A percentile compares a stretch with the other conserved stretches of the same genome.
Conservation (phyloP, 2,329 filamentous ascomycete species). For the Boeremia exigua region DNA sequence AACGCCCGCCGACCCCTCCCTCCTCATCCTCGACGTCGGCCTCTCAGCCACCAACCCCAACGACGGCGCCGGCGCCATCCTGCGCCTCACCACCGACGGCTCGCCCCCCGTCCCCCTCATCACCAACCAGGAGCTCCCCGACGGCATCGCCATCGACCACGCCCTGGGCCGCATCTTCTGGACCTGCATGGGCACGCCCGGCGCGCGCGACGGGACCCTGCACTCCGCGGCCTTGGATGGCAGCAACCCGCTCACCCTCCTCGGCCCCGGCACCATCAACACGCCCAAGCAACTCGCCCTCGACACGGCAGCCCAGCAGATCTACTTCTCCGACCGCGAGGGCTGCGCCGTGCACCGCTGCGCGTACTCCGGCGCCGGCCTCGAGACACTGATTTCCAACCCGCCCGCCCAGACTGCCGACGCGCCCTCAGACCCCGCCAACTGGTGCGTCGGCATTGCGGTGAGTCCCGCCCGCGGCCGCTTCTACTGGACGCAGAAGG, state of each 20-base stretch:
- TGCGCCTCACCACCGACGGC: conserved; percentile 15
- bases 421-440: conserved; percentile 44
- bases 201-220: conserved; percentile 51
- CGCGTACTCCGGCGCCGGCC: conserved; percentile 18
- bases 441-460: conserved; percentile 64
- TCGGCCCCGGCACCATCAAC: conserved; percentile 48
- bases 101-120: conserved; percentile 9
- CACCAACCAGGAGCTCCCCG: conserved; percentile 28
- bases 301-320: conserved; percentile 22
- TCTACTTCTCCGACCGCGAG: conserved; percentile 55
- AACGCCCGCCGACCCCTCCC: not conserved
- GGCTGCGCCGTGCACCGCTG: conserved; percentile 47
- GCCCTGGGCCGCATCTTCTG: conserved; percentile 37
- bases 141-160: conserved; percentile 41
- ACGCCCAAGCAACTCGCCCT: conserved; percentile 56
- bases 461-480: conserved; percentile 52
- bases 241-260: conserved; percentile 50
- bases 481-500: conserved; percentile 69
- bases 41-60: conserved; percentile 6
- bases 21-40: conserved; percentile 20
- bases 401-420: too few relatives aligned
- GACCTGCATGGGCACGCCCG: conserved; percentile 30
- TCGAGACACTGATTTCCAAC: too few relatives aligned
- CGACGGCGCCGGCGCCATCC: conserved; percentile 23
- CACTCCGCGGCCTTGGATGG: conserved; percentile 59